phyloP scores from a whole-genome alignment of 2,329 filamentous ascomycete species.

The Clonostachys sp. region DNA sequence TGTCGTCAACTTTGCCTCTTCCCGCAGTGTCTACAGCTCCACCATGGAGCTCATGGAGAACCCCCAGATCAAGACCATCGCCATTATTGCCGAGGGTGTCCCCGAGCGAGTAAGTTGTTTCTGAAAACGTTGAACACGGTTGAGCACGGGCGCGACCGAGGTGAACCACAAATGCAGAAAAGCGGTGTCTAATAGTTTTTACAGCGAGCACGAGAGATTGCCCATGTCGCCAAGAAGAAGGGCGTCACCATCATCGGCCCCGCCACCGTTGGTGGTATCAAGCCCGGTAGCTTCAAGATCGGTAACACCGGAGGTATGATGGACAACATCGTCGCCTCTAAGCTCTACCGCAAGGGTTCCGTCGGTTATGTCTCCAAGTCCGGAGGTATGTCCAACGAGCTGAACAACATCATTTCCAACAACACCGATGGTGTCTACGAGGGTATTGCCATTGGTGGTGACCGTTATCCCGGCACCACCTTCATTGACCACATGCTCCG shows the following conservation, averaged over 20 bases:
- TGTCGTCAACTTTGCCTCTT: conserved; percentile 99
- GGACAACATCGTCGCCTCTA: conserved; percentile 99
- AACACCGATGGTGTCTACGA: conserved; percentile 98
- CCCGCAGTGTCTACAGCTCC: conserved; percentile 95
- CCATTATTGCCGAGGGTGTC: conserved; percentile 99
- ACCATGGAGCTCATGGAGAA: conserved; percentile 98
- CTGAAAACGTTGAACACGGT: background rate
- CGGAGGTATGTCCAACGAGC: conserved; percentile 99
- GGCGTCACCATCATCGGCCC: conserved; percentile 98
- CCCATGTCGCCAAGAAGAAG: conserved; percentile 96
- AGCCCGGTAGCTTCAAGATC: conserved; percentile 99
- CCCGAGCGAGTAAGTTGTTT: conserved; percentile 77
- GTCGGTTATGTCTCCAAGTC: conserved; percentile 99
- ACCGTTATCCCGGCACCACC: conserved; percentile 96
- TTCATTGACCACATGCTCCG: conserved; percentile 98
- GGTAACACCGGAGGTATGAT: conserved; percentile 99
- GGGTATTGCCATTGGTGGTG: conserved; percentile 98
- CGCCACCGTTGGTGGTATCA: conserved; percentile 97
- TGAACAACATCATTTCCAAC: conserved; percentile 98
- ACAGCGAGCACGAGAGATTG: conserved; percentile 93
- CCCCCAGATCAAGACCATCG: conserved; percentile 97
- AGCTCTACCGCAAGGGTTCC: conserved; percentile 98
- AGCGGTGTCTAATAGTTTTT: conserved; percentile 8
- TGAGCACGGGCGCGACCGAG: too few species aligned
- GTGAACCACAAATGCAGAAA: background rate